These are phyloP conservation scores for Aspergillus sp. DNA, from an alignment of 2,329 filamentous ascomycete genomes.

Conservation along the genomic window DNA sequence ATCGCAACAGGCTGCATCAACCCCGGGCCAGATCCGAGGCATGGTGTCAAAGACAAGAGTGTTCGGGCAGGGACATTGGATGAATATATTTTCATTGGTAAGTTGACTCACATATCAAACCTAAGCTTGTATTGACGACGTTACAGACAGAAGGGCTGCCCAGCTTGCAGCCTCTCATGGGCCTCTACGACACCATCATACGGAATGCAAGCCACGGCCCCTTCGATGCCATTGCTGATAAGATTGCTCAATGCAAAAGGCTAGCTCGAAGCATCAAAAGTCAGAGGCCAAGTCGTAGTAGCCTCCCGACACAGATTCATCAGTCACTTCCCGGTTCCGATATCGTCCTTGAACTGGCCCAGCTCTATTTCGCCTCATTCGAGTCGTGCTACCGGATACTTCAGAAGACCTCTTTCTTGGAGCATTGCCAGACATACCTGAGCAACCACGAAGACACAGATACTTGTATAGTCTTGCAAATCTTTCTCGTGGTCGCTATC, in stretches of 20 bases:
- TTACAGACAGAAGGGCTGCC: slow-evolving; percentile 15
- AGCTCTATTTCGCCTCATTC: slow-evolving; percentile 28
- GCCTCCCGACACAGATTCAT: slow-evolving; percentile 14
- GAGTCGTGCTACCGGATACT: slow-evolving; percentile 34
- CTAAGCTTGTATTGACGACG: not conserved
- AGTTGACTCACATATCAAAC: not conserved
- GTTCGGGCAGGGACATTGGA: slow-evolving; percentile 30
- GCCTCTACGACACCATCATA: slow-evolving; percentile 5
- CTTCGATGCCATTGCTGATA: slow-evolving; percentile 3
- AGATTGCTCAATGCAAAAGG: slow-evolving; percentile 25
- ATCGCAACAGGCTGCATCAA: not conserved
- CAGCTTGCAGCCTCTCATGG: slow-evolving; percentile 9
- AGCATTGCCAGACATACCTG: slow-evolving; percentile 27
- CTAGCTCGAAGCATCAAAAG: slow-evolving; percentile 25
- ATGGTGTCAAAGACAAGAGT: slow-evolving; percentile 27
- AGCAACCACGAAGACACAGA: slow-evolving; percentile 8
- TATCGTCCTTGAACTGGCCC: slow-evolving; percentile 20
- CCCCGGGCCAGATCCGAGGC: slow-evolving; percentile 17
- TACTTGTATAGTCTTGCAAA: slow-evolving; percentile 17
- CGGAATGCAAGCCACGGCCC: not conserved
- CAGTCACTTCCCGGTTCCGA: slow-evolving; percentile 15
- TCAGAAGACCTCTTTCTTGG: slow-evolving; percentile 26
- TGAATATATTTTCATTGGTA: slow-evolving; percentile 23
- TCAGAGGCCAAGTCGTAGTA: slow-evolving; percentile 20
- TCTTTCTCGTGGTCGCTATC: slow-evolving; percentile 27